phyloP scores from a whole-genome alignment of 225 moss, liverwort and hornwort genomes.

The Pleurozium schreberi region DNA sequence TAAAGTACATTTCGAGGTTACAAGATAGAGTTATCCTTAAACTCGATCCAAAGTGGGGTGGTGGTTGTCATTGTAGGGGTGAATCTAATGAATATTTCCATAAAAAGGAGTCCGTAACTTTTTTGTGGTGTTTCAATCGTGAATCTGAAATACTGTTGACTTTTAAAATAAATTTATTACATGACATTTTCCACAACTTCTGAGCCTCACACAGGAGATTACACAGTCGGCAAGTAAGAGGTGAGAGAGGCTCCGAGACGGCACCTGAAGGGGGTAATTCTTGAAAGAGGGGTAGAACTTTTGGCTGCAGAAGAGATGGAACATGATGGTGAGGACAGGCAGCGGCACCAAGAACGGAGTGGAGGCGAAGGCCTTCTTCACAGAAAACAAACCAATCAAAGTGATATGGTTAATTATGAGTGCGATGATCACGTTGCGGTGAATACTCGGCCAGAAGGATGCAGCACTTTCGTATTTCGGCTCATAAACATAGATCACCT shows the following conservation, averaged over 20 bases:
- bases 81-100: neutral
- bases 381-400: slow-evolving; percentile 72
- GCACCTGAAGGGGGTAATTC: slow-evolving; percentile 68
- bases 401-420: slow-evolving; percentile 67
- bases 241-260: neutral
- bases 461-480: slow-evolving; percentile 76
- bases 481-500: slow-evolving; percentile 81
- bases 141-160: neutral
- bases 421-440: slow-evolving; percentile 54
- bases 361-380: slow-evolving; percentile 57
- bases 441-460: slow-evolving; percentile 68
- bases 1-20: neutral
- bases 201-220: neutral
- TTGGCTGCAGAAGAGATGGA: slow-evolving; percentile 63
- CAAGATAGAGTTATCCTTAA: neutral
- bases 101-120: neutral
- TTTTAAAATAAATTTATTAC: neutral
- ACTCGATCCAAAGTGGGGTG: neutral
- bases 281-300: slow-evolving; percentile 55
- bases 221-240: neutral
- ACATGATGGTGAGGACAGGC: slow-evolving; percentile 59
- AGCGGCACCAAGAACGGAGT: slow-evolving; percentile 76
- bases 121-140: neutral
- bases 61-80: too few relatives aligned
- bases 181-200: neutral